Percentiles rank a stretch among this genome's conserved stretches.
Conservation (phyloP, 108 stramenopile species). For the Stephanodiscus minutulus region DNA sequence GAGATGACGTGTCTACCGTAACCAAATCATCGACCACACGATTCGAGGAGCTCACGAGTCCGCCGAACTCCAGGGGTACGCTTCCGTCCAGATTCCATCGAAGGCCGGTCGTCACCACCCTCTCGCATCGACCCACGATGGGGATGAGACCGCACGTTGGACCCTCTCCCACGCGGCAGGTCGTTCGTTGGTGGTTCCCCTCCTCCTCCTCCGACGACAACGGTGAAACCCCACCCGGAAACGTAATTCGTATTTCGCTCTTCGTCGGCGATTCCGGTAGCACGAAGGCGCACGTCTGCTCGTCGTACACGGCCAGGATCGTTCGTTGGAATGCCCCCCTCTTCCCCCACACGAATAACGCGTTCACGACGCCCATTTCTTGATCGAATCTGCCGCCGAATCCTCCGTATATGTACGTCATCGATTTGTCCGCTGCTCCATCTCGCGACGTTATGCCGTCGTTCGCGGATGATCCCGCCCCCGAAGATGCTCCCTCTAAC, state of each 20-base stretch:
- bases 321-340: conserved; percentile 41
- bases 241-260: conserved; percentile 58
- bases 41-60: conserved; percentile 86
- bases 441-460: neutral
- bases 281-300: conserved; percentile 73
- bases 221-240: conserved; percentile 15
- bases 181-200: neutral
- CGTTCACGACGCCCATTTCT: conserved; percentile 82
- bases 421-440: conserved; percentile 17
- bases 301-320: conserved; percentile 64
- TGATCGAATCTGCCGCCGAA: conserved; percentile 91
- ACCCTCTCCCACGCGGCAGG: conserved; percentile 57
- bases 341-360: conserved; percentile 66
- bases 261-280: conserved; percentile 42
- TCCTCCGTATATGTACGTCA: conserved; percentile 70
- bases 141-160: conserved; percentile 87
- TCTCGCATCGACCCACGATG: conserved; percentile 60
- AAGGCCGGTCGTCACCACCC: conserved; percentile 65
- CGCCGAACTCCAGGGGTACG: conserved; percentile 71
- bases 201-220: neutral
- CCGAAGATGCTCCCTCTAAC: conserved; percentile 28
- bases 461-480: neutral
- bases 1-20: conserved; percentile 56
- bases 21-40: conserved; percentile 53
- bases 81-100: conserved; percentile 81